Evolutionary conservation across 2,329 filamentous ascomycete genomes (phyloP).

Genomic region (Chaetothyriales sp.): DNA sequence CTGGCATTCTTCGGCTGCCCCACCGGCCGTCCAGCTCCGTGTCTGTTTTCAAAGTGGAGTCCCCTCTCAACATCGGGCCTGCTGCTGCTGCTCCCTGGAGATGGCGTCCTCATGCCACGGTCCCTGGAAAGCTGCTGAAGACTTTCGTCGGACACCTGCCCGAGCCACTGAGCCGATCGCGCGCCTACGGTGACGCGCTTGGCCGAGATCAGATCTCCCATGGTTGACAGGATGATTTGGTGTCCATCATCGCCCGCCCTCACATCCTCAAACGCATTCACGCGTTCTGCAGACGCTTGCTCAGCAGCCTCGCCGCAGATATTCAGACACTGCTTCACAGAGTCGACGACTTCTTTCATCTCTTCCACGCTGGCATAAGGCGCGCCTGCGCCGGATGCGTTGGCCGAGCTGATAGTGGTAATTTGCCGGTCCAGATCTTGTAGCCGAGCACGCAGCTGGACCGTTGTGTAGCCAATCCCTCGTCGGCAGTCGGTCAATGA

Average conservation of each 20-base stretch:
- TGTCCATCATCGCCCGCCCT: conserved; percentile 19
- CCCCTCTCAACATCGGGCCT: background rate
- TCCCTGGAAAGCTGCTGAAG: conserved; percentile 19
- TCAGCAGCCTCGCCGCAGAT: conserved; percentile 21
- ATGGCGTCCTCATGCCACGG: background rate
- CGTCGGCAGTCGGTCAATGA: conserved; percentile 14
- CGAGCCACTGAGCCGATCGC: conserved; percentile 23
- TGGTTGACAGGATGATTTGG: conserved; percentile 22
- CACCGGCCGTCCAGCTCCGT: background rate
- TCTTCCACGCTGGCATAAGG: background rate
- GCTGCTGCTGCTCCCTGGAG: too few relatives aligned
- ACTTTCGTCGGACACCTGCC: conserved; percentile 25
- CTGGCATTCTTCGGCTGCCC: background rate
- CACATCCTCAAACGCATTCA: conserved; percentile 22
- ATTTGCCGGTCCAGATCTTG: conserved; percentile 17
- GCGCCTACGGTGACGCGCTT: conserved; percentile 22
- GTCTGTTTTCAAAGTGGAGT: background rate
- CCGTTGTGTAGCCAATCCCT: conserved; percentile 15
- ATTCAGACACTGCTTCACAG: conserved; percentile 18
- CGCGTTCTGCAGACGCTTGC: conserved; percentile 17
- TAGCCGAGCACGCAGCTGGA: conserved; percentile 16
- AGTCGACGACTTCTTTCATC: conserved; percentile 19
- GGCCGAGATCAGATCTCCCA: conserved; percentile 23
- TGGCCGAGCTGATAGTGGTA: conserved; percentile 4
- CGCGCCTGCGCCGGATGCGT: conserved; percentile 8